A percentile compares a stretch with the other conserved stretches of the same genome.
These are phyloP conservation scores for Phyllosticta citrichinensis DNA, from an alignment of 2,329 filamentous ascomycete genomes.

Conservation along the genomic window DNA sequence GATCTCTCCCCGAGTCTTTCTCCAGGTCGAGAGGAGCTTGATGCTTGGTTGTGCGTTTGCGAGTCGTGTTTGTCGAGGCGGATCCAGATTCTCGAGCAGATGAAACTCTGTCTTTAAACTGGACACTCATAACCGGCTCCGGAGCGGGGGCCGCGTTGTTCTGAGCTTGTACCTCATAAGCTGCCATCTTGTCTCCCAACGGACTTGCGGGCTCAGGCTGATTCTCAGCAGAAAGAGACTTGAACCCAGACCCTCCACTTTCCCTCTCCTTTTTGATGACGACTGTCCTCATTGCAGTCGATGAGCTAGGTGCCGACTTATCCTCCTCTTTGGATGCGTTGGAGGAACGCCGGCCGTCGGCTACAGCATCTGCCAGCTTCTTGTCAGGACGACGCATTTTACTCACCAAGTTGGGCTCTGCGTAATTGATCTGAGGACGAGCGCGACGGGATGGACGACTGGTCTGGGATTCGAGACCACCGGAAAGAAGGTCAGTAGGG, in stretches of 20 bases:
- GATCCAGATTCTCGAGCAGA: constrained; percentile 25
- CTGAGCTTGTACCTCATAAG: constrained; percentile 10
- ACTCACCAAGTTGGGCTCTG: constrained; percentile 37
- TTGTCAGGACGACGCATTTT: constrained; percentile 42
- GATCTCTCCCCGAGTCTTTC: not conserved
- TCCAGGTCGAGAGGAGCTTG: constrained; percentile 5
- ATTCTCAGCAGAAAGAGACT: constrained; percentile 15
- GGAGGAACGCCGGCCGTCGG: constrained; percentile 10
- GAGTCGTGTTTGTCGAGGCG: constrained; percentile 19
- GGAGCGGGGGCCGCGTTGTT: not conserved
- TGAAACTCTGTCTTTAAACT: constrained; percentile 16
- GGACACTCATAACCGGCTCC: constrained; percentile 10
- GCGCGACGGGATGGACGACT: constrained; percentile 35
- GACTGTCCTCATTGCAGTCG: constrained; percentile 6
- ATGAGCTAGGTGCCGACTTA: constrained; percentile 9
- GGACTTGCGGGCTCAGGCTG: constrained; percentile 21
- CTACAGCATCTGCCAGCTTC: constrained; percentile 36
- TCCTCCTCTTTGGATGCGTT: constrained; percentile 15
- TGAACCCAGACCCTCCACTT: constrained; percentile 17
- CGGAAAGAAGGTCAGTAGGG: not conserved
- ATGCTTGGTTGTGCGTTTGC: constrained; percentile 14
- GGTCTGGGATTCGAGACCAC: not conserved
- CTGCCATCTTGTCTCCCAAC: constrained; percentile 23
- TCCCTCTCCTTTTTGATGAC: constrained; percentile 22
- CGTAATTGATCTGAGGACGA: constrained; percentile 38